Evolutionary conservation across 2,329 filamentous ascomycete genomes (phyloP), one percentile per base, ranked within the genome.

Genomic region (Pestalotiopsis sp.): DNA sequence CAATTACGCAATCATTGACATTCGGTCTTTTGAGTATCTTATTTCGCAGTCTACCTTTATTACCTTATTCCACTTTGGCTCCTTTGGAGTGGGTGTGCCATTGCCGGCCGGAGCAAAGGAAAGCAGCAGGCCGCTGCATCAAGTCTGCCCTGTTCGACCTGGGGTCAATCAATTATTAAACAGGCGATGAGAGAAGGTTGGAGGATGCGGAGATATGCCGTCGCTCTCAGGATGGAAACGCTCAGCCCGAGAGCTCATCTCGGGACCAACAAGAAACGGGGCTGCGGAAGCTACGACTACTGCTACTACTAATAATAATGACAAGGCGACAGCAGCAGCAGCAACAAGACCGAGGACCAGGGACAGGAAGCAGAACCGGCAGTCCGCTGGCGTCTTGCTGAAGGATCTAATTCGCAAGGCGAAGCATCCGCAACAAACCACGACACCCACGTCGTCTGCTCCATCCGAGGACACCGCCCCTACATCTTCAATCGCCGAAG

Each of bases 371-470:
- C 36, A 14, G 39, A 56, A 61, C n/a, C 65, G 65, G n/a, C 65
- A 67, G 52, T 69, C 71, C 9, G 71, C 68, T 63, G 66, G 72
- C 56, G 70, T 69, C 13, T 69, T 74, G 56, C 63, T 77, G 59
- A 74, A 74, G 69, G 71, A 71, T 27, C 59, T 76, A 20, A 75
- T 77, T 65, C 72, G 67, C 59, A 69, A 72, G 52, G 72, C 76
- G 67, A 76, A 72, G 68, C 71, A 74, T 6, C 71, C n/a, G 20
- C 17, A 39, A 14, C 20, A 49, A 17, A 49, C 7, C 45, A 52
- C 59, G 36, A 62, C 27, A 20, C 23, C 17, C 45, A 52, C 59
- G 36, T 38, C 27, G 14, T 36, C 59, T 12, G 11, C 59, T 39
- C 36, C 59, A 62, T 36, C 25, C 11, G 31, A 14, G 27, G 59